phyloP scores from a whole-genome alignment of 2,329 filamentous ascomycete genomes.

The Magnaporthiopsis rhizophila region DNA sequence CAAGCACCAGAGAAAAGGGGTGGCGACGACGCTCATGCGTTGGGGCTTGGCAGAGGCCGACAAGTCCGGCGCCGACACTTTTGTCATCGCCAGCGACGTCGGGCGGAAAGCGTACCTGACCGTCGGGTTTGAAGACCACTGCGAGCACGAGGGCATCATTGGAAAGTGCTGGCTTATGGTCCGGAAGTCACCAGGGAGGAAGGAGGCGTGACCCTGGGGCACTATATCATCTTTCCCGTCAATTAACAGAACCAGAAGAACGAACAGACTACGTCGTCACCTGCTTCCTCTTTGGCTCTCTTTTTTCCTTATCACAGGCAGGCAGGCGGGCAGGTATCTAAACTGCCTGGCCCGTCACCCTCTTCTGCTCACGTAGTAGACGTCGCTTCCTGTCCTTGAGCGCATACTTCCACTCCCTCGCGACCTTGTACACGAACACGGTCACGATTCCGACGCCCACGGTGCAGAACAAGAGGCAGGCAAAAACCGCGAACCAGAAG shows the following conservation, averaged over 20 bases:
- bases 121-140: background rate
- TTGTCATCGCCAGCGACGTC: background rate
- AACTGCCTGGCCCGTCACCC: too few species aligned
- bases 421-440: background rate
- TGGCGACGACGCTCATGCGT: background rate
- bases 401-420: background rate
- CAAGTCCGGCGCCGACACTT: background rate
- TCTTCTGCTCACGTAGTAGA: too few species aligned
- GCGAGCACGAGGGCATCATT: background rate
- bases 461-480: background rate
- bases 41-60: constrained; percentile 1
- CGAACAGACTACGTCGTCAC: too few species aligned
- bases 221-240: too few species aligned
- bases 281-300: too few species aligned
- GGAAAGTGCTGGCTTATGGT: background rate
- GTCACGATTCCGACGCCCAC: background rate
- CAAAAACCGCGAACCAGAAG: background rate
- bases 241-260: too few species aligned
- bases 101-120: background rate
- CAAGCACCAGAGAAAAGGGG: constrained; percentile 1
- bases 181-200: background rate
- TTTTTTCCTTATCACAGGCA: too few species aligned
- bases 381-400: background rate
- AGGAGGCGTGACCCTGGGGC: background rate
- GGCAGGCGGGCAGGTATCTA: too few species aligned